Percentiles rank a stretch among this genome's conserved stretches.
Conservation (phyloP, 148 eudicot genomes). For the Chenopodium formosanum region DNA sequence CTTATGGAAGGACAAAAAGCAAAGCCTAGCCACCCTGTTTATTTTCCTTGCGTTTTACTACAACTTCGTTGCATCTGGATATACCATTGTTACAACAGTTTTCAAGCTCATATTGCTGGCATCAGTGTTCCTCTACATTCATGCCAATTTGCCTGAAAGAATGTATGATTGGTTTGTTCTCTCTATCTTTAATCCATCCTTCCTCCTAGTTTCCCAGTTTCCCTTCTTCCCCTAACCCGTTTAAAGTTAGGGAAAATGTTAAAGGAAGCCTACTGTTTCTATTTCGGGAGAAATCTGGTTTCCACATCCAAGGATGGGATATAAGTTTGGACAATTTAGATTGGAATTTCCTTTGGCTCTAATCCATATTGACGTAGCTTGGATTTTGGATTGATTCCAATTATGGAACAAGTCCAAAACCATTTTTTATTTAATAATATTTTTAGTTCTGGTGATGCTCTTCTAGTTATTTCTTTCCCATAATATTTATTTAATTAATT, state of each 20-base stretch:
- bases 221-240: background rate
- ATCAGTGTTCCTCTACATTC: constrained; percentile 62
- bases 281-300: background rate
- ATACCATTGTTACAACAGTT: constrained; percentile 58
- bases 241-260: background rate
- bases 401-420: background rate
- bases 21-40: constrained; percentile 41
- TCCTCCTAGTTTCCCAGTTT: background rate
- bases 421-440: background rate
- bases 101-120: constrained; percentile 55
- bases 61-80: constrained; percentile 68
- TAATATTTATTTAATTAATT: background rate
- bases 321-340: too few relatives aligned
- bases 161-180: constrained; percentile 43
- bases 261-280: background rate
- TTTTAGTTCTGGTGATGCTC: background rate
- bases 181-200: background rate
- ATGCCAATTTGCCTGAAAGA: constrained; percentile 62
- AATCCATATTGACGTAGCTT: background rate
- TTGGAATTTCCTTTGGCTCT: too few relatives aligned
- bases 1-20: constrained; percentile 75
- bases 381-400: background rate
- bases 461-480: background rate
- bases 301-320: background rate
- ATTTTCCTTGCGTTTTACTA: constrained; percentile 62